Evolutionary conservation across 2,329 filamentous ascomycete species (phyloP), one percentile per base, ranked within the genome.

Genomic region (Fusarium humuli): DNA sequence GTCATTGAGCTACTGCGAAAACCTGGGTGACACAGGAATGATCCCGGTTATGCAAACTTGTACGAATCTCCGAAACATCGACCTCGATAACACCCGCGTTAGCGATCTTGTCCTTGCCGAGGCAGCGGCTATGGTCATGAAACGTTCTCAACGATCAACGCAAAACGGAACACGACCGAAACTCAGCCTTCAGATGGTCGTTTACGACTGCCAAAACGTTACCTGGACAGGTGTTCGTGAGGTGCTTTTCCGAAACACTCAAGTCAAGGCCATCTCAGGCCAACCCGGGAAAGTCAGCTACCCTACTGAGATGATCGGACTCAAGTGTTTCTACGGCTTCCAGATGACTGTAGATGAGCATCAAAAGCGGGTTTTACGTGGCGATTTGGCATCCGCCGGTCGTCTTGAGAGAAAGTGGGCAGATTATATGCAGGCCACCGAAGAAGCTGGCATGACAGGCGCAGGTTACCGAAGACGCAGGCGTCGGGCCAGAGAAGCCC

Each of bases 261-360:
- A 94, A 75, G 85, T 93, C 46, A 87, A 86, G 30, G 87, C 86
- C 18, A 84, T 85, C 6, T 65, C 78, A 23, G 79, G 79, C 12
- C 78, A 81, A 23, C 76, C 80, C 16, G 77, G 75, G 32, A 76
- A 74, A 49, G 73, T 85, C 12, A 86, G 86, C 0, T 94, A 91
- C 73, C 92, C 94, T 0, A 88, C 89, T 2, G 91, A 97, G 77
- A 88, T 97, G 61, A 94, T 98, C 64, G 85, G 90, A 8, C 86
- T 98, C 45, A 98, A 97, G 80, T 97, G 94, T 80, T 98, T 95
- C 83, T 97, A 97, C 79, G 94, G 92, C 44, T 98, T 93, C 88
- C 95, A 98, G 81, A 93, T 93, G 82, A 98, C 94, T 0, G 94
- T 98, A 7, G 92, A 98, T 72, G 94, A 98, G 79, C 95, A 98